Base-by-base conservation (phyloP, 495 filamentous ascomycete genomes). In the Bacidia rubella region DNA sequence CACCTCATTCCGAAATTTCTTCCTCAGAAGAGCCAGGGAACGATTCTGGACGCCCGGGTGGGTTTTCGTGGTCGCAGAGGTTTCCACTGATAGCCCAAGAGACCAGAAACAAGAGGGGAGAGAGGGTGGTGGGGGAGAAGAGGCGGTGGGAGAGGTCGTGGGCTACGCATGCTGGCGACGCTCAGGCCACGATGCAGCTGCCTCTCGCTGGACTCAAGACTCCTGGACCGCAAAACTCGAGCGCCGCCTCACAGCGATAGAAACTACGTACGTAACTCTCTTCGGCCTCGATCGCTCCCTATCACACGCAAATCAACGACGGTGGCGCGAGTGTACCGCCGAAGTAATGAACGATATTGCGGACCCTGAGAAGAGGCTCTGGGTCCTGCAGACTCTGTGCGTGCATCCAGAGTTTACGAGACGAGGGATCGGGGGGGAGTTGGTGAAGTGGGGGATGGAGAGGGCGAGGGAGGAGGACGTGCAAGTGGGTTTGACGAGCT, bases 121-220 rank as follows among this genome's bases (percentile, higher is more conserved):
- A n/a, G 41, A 20, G 5, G 41, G 20, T 7, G 15, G 9, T 17
- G 41, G 15, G 19, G 41, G 20, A 44, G 41, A 44, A 22, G 41
- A 44, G 9, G 41, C 9, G 20, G 17, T 9, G 41, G 22, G 29
- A 7, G 46, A 25, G 23, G 4, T 32, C 9, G 52, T 49, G 27
- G 44, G 45, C 11, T 54, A 40, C 22, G 19, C 45, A 22, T 25
- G 27, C 44, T 54, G 45, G 52, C 19, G 26, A 15, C 21, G 52
- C n/a, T 2, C 21, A 54, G 43, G 15, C 52, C 39, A 20, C 11
- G 46, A 23, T 23, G 19, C 17, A 11, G n/a, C 42, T 9, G 51
- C 41, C 7, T 35, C n/a, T 10, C 1, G 15, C 4, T 39, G 15
- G 41, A n/a, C n/a, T n/a, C n/a, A n/a, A n/a, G n/a, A n/a, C n/a